These are phyloP conservation scores for Kockiozyma suomiensis DNA, from an alignment of 805 yeast species.

Conservation along the genomic window DNA sequence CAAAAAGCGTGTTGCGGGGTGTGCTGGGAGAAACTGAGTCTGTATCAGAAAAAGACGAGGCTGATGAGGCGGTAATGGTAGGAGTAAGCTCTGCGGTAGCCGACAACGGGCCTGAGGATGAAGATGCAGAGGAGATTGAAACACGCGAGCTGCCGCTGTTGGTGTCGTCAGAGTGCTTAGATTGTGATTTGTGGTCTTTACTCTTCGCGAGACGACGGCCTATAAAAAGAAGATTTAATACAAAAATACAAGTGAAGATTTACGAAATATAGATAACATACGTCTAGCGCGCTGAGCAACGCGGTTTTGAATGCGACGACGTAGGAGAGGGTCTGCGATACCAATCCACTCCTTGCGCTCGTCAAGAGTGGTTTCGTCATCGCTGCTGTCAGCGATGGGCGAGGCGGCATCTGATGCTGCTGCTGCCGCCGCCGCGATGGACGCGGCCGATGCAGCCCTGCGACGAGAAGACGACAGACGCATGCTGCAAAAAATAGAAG, in stretches of 20 bases:
- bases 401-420: background rate
- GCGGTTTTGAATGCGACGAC: conserved; percentile 28
- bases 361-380: conserved; percentile 18
- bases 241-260: background rate
- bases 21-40: conserved; percentile 10
- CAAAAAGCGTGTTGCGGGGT: conserved; percentile 1
- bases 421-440: conserved; percentile 1
- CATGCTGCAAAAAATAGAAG: background rate
- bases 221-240: background rate
- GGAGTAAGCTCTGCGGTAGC: background rate
- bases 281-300: conserved; percentile 31
- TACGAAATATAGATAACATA: too few relatives aligned
- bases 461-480: conserved; percentile 5
- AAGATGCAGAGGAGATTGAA: background rate
- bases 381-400: background rate
- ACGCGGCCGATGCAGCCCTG: conserved; percentile 1
- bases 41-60: conserved; percentile 6
- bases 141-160: background rate
- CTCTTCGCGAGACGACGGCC: conserved; percentile 24
- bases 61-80: conserved; percentile 2
- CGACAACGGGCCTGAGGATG: background rate
- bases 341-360: conserved; percentile 29
- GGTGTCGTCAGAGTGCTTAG: background rate
- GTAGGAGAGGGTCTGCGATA: conserved; percentile 21
- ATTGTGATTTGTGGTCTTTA: background rate